phyloP scores from a whole-genome alignment of 768 basidiomycete genomes.

The Boletus rubropictus region DNA sequence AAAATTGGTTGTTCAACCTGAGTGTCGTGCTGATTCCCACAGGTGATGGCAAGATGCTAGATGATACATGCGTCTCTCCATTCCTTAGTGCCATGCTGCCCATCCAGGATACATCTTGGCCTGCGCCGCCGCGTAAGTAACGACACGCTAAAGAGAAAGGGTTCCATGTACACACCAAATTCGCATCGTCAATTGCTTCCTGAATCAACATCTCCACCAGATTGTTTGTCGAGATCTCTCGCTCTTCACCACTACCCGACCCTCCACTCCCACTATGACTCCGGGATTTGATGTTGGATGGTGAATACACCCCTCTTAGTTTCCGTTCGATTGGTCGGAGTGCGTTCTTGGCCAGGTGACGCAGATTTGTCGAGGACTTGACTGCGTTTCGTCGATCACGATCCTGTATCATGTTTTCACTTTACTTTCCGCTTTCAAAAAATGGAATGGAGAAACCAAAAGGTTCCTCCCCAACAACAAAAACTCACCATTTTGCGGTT shows the following conservation, averaged over 20 bases:
- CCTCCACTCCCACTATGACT: constrained; percentile 22
- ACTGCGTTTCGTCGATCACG: constrained; percentile 43
- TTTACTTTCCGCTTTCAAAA: not conserved
- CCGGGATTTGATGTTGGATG: constrained; percentile 40
- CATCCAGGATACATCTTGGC: constrained; percentile 89
- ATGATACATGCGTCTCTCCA: not conserved
- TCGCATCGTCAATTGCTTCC: constrained; percentile 69
- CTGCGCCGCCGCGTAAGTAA: constrained; percentile 35
- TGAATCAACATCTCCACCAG: constrained; percentile 89
- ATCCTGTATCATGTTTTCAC: constrained; percentile 31
- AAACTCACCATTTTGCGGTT: constrained; percentile 54
- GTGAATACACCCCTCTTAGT: constrained; percentile 63
- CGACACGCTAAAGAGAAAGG: not conserved
- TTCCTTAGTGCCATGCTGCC: constrained; percentile 67
- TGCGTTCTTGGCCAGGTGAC: constrained; percentile 65
- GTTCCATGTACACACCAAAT: constrained; percentile 49
- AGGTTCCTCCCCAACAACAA: not conserved
- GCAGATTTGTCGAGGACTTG: constrained; percentile 51
- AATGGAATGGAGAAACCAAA: not conserved
- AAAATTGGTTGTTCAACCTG: not conserved
- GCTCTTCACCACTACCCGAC: constrained; percentile 25
- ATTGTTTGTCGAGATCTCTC: constrained; percentile 67
- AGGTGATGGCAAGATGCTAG: not conserved
- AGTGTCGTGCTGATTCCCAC: no score
- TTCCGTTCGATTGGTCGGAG: constrained; percentile 81